Evolutionary conservation across 148 eudicot species (phyloP).

Genomic region (Rhododendron vialii): DNA sequence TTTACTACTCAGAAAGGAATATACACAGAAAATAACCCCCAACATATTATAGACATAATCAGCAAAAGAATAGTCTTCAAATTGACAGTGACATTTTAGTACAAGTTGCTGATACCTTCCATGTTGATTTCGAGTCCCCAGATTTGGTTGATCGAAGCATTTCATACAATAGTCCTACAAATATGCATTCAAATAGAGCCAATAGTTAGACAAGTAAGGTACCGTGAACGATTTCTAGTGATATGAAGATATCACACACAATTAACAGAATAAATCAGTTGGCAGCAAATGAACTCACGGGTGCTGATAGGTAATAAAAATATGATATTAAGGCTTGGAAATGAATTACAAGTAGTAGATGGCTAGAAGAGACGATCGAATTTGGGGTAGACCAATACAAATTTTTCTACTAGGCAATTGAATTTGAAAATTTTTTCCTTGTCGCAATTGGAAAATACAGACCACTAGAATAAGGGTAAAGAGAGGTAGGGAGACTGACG

Average conservation of each 20-base stretch:
- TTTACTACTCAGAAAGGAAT: background rate
- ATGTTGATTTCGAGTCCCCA: conserved; percentile 49
- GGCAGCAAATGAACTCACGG: background rate
- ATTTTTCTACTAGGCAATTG: background rate
- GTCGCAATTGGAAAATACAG: background rate
- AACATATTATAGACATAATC: background rate
- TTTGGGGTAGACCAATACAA: background rate
- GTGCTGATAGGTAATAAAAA: background rate
- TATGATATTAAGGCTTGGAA: background rate
- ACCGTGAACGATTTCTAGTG: background rate
- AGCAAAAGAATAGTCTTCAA: conserved; percentile 1
- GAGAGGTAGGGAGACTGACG: conserved; percentile 40
- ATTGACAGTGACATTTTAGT: background rate
- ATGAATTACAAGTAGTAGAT: background rate
- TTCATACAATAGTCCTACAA: conserved; percentile 67
- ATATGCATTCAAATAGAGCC: conserved; percentile 19
- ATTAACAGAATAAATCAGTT: conserved; percentile 1
- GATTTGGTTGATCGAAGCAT: conserved; percentile 68
- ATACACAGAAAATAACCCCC: background rate
- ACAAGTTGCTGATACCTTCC: conserved; percentile 63
- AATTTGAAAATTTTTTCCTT: background rate
- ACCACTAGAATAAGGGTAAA: background rate
- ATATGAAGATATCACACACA: background rate
- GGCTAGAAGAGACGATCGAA: background rate
- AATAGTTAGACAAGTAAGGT: background rate